phyloP scores from a whole-genome alignment of 192 early-diverging fungal species.

The Obelidium mucronatum region DNA sequence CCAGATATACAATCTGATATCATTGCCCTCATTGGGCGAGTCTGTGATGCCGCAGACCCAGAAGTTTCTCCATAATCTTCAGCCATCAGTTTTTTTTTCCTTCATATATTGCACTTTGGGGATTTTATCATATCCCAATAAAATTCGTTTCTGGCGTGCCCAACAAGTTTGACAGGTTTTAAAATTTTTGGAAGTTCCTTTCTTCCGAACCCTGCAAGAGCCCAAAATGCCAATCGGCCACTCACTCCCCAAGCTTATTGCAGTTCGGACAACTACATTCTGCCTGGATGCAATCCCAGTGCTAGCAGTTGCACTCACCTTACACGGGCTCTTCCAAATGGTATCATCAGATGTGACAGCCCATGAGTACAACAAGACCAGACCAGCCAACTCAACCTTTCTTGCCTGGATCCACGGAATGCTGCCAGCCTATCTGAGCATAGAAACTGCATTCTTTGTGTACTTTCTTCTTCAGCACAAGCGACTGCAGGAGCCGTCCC shows the following conservation, averaged over 20 bases:
- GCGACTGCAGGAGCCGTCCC: constrained; percentile 18
- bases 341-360: neutral
- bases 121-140: too few species aligned
- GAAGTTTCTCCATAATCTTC: too few species aligned
- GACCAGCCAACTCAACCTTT: neutral
- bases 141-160: too few species aligned
- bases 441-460: constrained; percentile 39
- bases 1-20: constrained; percentile 30
- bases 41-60: constrained; percentile 14
- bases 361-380: neutral
- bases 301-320: constrained; percentile 13
- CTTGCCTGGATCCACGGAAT: neutral
- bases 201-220: too few species aligned
- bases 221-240: constrained; percentile 37
- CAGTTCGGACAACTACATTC: constrained; percentile 6
- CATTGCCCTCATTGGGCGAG: constrained; percentile 8
- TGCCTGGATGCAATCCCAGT: constrained; percentile 31
- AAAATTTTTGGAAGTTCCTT: too few species aligned
- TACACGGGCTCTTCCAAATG: constrained; percentile 18
- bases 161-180: too few species aligned
- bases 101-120: too few species aligned
- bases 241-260: constrained; percentile 16
- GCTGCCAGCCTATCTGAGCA: constrained; percentile 22
- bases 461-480: constrained; percentile 34
- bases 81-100: too few species aligned